phyloP scores from a whole-genome alignment of 495 filamentous ascomycete genomes.

The Poronia punctata region DNA sequence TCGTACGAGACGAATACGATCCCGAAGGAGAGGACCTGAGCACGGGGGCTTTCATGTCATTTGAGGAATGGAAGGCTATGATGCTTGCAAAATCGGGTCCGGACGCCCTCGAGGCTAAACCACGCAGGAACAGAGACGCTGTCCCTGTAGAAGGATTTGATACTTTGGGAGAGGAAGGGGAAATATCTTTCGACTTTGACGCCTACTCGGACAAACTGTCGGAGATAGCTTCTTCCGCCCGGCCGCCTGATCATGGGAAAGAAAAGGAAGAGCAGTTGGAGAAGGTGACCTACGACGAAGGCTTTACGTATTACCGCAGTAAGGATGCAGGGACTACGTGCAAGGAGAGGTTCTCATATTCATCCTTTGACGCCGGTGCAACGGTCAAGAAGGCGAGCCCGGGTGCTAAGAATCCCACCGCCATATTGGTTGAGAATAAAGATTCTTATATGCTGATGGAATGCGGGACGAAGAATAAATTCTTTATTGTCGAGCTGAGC shows the following conservation, averaged over 20 bases:
- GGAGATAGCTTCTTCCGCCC: constrained; percentile 25
- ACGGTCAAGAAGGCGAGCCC: constrained; percentile 86
- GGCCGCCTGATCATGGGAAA: constrained; percentile 30
- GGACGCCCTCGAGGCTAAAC: constrained; percentile 65
- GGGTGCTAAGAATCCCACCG: constrained; percentile 73
- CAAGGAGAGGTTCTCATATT: constrained; percentile 89
- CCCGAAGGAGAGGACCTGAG: constrained; percentile 52
- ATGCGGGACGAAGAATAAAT: constrained; percentile 82
- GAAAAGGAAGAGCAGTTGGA: constrained; percentile 40
- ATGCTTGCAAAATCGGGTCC: constrained; percentile 83
- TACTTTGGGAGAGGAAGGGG: constrained; percentile 68
- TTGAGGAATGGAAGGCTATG: constrained; percentile 97
- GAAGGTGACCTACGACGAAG: constrained; percentile 36
- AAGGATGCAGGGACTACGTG: constrained; percentile 92
- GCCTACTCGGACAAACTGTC: constrained; percentile 43
- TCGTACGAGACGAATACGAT: constrained; percentile 14
- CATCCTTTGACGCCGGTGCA: constrained; percentile 92
- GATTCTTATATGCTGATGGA: constrained; percentile 97
- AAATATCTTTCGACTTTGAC: constrained; percentile 86
- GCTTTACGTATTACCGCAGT: constrained; percentile 51
- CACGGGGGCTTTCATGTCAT: constrained; percentile 85
- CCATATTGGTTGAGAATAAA: constrained; percentile 91
- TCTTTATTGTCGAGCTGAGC: constrained; percentile 78
- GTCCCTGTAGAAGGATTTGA: constrained; percentile 24
- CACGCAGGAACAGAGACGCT: constrained; percentile 35